Conservation (phyloP, 2,329 filamentous ascomycete species). For the Penicillium griseofulvum region DNA sequence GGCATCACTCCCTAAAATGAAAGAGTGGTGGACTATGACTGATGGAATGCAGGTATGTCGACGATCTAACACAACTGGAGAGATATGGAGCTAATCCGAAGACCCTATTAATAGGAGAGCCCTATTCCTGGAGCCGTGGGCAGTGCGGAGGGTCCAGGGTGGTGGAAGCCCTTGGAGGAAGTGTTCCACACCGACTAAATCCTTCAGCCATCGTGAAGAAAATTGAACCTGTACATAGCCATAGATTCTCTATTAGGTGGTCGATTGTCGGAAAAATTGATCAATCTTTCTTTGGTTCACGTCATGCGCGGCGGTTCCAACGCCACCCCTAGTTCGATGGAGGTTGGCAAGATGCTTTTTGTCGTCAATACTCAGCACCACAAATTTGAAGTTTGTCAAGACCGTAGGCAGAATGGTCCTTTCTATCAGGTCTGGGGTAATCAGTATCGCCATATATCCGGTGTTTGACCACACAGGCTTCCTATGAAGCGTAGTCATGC, state of each 20-base stretch:
- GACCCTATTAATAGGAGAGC: constrained; percentile 26
- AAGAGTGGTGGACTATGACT: constrained; percentile 79
- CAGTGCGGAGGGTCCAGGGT: constrained; percentile 36
- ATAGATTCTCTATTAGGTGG: not conserved
- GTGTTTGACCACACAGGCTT: constrained; percentile 65
- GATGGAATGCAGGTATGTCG: constrained; percentile 64
- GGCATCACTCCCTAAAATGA: constrained; percentile 68
- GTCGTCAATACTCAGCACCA: constrained; percentile 65
- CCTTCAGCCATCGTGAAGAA: not conserved
- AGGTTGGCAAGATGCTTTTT: constrained; percentile 69
- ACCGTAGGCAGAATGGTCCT: not conserved
- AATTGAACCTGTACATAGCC: constrained; percentile 4
- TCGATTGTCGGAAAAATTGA: constrained; percentile 60
- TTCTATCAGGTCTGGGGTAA: constrained; percentile 18
- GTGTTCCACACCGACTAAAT: constrained; percentile 34
- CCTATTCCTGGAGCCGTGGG: constrained; percentile 31
- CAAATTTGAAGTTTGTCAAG: not conserved
- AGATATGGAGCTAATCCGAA: constrained; percentile 4
- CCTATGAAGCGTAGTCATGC: constrained; percentile 47
- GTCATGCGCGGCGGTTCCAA: constrained; percentile 76
- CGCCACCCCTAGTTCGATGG: constrained; percentile 76
- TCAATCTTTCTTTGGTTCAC: constrained; percentile 72
- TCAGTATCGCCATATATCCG: constrained; percentile 56
- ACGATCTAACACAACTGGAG: not conserved
- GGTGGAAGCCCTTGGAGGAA: constrained; percentile 38